Base-by-base conservation (phyloP, 2,329 filamentous ascomycete genomes). In the Scedosporium apiospermum region DNA sequence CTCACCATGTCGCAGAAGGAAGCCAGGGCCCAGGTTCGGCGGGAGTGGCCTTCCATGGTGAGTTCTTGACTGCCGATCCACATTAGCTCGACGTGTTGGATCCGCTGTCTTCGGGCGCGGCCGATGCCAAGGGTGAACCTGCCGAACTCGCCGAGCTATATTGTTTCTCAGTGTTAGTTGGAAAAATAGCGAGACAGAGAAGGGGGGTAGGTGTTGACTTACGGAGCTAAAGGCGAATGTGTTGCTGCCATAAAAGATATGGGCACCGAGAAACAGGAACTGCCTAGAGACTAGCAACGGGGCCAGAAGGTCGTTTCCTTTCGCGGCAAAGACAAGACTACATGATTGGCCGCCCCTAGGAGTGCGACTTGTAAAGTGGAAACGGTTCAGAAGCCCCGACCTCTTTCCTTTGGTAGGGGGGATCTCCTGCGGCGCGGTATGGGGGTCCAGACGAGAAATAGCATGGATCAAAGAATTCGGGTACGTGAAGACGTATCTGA, bases 161-260 rank as follows among this genome's bases (percentile, higher is more conserved):
- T 26, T 21, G 27, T 53, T 5, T 14, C 18, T 60, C n/a, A 14
- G 42, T 12, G 6, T 41, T 58, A 42, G 27, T 18, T 23, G 30
- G 30, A 14, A 30, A 3, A 14, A 4, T 42, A 2, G 2, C 26
- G n/a, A 21, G 23, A 46, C 26, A 16, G 23, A 30, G 2, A 44
- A 26, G 57, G 34, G 44, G 44, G 44, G 44, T 21, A 12, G 44
- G 44, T 21, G 44, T 21, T 26, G 10, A 14, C 58, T 53, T 53
- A 61, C 58, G n/a, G 58, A 61, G n/a, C 78, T 80, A 66, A 83
- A 82, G 0, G 75, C 76, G 64, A 82, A 82, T 0, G 70, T 78
- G 65, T 83, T 83, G 1, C 70, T 64, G 6, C 78, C 78, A 16
- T 82, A 82, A 64, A 82, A 82, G 2, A 76, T 65, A 63, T 77